Evolutionary conservation across 805 yeast genomes (phyloP).

Genomic region (Metschnikowia amazonensis): DNA sequence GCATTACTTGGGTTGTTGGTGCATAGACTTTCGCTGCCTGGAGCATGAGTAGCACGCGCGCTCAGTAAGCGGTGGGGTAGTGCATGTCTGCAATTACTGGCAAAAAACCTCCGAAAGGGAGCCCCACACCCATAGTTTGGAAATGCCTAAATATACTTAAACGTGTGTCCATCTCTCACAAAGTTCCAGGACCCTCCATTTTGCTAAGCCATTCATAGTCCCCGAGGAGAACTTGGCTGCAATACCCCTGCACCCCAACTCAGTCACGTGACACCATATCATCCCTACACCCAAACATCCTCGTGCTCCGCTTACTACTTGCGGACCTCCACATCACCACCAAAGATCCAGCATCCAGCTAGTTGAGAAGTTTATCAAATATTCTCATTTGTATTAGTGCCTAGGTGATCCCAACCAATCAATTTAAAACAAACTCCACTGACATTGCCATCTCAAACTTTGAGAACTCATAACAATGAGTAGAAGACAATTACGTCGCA

Average conservation of each 20-base stretch:
- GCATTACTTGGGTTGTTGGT: neutral
- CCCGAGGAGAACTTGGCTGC: neutral
- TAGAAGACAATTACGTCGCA: constrained; percentile 1
- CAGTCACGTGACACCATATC: constrained; percentile 3
- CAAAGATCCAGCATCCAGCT: neutral
- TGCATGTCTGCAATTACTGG: neutral
- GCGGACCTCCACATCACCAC: neutral
- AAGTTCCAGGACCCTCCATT: no score
- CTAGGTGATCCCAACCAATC: neutral
- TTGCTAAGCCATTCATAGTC: neutral
- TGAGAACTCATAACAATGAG: neutral
- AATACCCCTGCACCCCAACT: neutral
- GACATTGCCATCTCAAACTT: neutral
- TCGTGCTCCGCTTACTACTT: constrained; percentile 1
- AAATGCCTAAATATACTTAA: neutral
- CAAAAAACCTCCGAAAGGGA: neutral
- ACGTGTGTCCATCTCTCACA: neutral
- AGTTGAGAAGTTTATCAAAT: no score
- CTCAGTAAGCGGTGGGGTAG: neutral
- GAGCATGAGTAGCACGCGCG: constrained; percentile 3
- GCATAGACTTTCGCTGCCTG: neutral
- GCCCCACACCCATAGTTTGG: neutral
- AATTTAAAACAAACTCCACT: neutral
- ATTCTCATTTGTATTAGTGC: neutral
- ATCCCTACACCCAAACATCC: neutral